Percentiles rank a stretch among this genome's conserved stretches.
These are phyloP conservation scores for Pseudonectria buxi DNA, from an alignment of 2,329 filamentous ascomycete species.

Conservation along the genomic window DNA sequence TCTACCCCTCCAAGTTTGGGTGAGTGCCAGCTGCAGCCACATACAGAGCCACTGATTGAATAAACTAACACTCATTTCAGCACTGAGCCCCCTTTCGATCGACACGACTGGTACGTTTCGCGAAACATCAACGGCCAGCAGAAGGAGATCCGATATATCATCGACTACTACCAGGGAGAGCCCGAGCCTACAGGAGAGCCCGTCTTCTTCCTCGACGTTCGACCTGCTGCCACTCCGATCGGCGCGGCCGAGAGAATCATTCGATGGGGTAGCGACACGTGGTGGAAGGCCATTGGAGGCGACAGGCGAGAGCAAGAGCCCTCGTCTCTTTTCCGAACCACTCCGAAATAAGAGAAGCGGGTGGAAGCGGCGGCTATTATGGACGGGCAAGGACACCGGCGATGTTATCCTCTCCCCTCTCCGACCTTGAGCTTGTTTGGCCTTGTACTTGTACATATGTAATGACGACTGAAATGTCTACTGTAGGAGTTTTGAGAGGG, in stretches of 20 bases:
- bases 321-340: constrained; percentile 25
- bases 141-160: constrained; percentile 85
- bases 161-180: constrained; percentile 88
- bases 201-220: constrained; percentile 91
- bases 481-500: no score
- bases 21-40: constrained; percentile 34
- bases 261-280: constrained; percentile 87
- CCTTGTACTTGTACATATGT: no score
- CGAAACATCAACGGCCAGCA: constrained; percentile 60
- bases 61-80: constrained; percentile 35
- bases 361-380: no score
- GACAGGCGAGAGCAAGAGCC: constrained; percentile 46
- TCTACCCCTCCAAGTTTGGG: constrained; percentile 76
- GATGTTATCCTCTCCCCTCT: no score
- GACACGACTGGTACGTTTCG: constrained; percentile 94
- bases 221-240: constrained; percentile 77
- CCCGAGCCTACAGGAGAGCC: constrained; percentile 81
- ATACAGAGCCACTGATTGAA: not conserved
- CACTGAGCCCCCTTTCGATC: constrained; percentile 83
- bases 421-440: no score
- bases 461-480: no score
- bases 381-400: no score
- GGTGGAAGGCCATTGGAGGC: constrained; percentile 82
- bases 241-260: constrained; percentile 76
- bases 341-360: constrained; percentile 7